Evolutionary conservation across 495 filamentous ascomycete species (phyloP).

Genomic region (Penicillium pancosmium): DNA sequence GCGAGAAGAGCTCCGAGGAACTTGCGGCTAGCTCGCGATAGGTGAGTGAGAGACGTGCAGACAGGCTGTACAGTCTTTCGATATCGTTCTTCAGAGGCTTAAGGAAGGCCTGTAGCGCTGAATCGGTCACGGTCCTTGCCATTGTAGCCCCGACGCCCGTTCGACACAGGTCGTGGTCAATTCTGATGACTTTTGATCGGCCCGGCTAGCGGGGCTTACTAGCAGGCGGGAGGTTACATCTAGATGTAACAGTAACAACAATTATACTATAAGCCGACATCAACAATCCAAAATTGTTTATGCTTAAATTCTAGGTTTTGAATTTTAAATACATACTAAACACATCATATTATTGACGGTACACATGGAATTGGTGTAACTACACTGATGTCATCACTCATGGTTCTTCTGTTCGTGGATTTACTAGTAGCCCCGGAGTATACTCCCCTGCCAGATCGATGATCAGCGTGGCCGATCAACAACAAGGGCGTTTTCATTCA

Average conservation of each 20-base stretch:
- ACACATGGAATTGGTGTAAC: no score
- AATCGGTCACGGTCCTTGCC: constrained; percentile 17
- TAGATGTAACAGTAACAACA: constrained; percentile 6
- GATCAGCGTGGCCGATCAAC: no score
- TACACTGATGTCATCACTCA: no score
- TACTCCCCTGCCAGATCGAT: no score
- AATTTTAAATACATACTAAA: no score
- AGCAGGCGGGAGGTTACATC: constrained; percentile 1
- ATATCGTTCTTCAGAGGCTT: constrained; percentile 28
- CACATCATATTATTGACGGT: no score
- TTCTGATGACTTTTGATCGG: not conserved
- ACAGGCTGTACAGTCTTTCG: constrained; percentile 53
- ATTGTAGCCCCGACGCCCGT: constrained; percentile 12
- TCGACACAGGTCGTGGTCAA: constrained; percentile 1
- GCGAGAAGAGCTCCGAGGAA: constrained; percentile 67
- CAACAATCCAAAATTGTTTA: no score
- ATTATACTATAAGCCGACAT: not conserved
- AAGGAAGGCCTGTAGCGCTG: constrained; percentile 24
- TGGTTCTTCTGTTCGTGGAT: no score
- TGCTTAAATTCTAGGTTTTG: no score
- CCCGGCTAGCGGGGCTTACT: not conserved
- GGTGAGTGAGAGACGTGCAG: constrained; percentile 54
- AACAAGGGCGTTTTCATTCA: no score
- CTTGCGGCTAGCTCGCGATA: constrained; percentile 62
- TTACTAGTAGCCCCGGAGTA: no score